Base-by-base conservation (phyloP, 2,329 filamentous ascomycete species). In the Waltergamsia citrina region DNA sequence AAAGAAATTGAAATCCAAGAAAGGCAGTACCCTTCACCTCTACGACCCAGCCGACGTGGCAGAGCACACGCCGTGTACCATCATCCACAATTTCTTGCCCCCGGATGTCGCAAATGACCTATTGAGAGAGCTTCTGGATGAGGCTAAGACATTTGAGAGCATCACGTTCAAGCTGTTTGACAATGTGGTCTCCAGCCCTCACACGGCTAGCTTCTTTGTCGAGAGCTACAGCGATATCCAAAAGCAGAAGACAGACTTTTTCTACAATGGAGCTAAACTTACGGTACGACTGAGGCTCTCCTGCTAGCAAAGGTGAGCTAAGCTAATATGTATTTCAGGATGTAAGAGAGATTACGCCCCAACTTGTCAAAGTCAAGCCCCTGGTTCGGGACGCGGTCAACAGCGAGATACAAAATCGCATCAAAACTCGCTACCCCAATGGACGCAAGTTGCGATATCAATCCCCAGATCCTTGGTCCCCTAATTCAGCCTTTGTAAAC, bases 401-500 rank as follows among this genome's bases (percentile, higher is more conserved):
- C 46, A 48, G 57, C 2, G 83, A 92, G 51, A 79, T 94, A n/a
- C 60, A 71, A 35, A 63, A 68, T 6, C 78, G 87, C 7, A 92
- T 90, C 39, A 62, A 62, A 31, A 67, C 72, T 4, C 69, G 70
- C 35, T 85, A 92, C 39, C 80, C 82, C 0, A 63, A 62, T 14
- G 76, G 78, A 10, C 67, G 74, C 53, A 94, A 90, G 53, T 70
- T 95, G 19, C 78, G 70, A 44, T 78, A 84, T 45, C 88, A 95
- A 49, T 82, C 80, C 0, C 71, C 85, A 0, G 56, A 71, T 0
- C 59, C 69, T 1, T 96, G 90, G 88, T 63, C 65, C 7, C 85
- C 90, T 8, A 96, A 96, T 50, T 85, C 86, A 0, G 86, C 88
- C 0, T 90, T 95, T 49, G 88, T 94, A 12, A 98, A 98, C 54